These are phyloP conservation scores for Exophiala viscosa DNA, from an alignment of 2,329 filamentous ascomycete genomes.

Conservation along the genomic window DNA sequence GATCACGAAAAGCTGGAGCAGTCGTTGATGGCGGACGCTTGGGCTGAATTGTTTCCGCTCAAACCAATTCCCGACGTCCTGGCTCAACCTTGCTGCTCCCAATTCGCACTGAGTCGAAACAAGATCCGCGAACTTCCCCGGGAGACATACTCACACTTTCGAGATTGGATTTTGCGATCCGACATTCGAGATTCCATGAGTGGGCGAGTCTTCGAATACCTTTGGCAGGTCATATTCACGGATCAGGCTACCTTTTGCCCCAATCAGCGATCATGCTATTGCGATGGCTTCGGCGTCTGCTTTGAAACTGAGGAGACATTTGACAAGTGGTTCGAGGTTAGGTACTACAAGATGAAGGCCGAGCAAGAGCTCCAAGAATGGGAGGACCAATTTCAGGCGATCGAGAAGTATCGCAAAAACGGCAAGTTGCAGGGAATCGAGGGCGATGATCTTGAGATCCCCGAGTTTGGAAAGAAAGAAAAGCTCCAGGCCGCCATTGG, in stretches of 20 bases:
- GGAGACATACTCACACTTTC: conserved; percentile 53
- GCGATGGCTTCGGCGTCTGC: conserved; percentile 61
- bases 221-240: conserved; percentile 62
- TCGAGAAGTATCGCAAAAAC: conserved; percentile 31
- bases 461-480: conserved; percentile 35
- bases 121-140: conserved; percentile 53
- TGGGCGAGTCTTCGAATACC: conserved; percentile 60
- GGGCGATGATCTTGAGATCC: conserved; percentile 20
- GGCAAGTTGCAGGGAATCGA: conserved; percentile 21
- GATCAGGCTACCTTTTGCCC: conserved; percentile 45
- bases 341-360: conserved; percentile 40
- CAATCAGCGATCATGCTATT: conserved; percentile 57
- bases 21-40: conserved; percentile 43
- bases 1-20: conserved; percentile 47
- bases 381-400: conserved; percentile 36
- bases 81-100: conserved; percentile 49
- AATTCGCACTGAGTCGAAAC: conserved; percentile 59
- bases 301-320: conserved; percentile 52
- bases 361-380: conserved; percentile 42
- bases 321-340: conserved; percentile 47
- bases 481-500: conserved; percentile 45
- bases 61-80: conserved; percentile 48
- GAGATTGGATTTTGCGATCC: conserved; percentile 60
- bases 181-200: conserved; percentile 53
- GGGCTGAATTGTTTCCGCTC: conserved; percentile 47